Base-by-base conservation (phyloP, 352 stramenopile genomes). In the Thraustochytrium sp. region DNA sequence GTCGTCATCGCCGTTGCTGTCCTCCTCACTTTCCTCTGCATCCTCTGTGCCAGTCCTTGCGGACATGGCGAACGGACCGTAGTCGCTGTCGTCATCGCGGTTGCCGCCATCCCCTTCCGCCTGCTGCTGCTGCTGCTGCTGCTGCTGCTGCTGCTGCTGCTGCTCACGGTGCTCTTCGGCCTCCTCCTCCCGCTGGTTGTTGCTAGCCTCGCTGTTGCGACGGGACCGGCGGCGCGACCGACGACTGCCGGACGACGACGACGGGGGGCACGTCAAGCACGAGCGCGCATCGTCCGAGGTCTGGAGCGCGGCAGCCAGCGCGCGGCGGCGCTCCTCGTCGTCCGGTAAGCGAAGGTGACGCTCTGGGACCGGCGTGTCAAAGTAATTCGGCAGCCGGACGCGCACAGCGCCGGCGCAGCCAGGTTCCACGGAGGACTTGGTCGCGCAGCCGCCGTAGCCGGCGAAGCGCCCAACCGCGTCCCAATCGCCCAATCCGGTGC, bases 401-500 rank as follows among this genome's bases (percentile, higher is more conserved):
- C 68, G 46, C 9, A 80, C 44, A 34, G 68, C 68, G 3, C 68
- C 68, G 46, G 68, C 68, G 49, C 68, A 55, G 0, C 68, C 68
- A n/a, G 68, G 44, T n/a, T 63, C 2, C 34, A 53, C 68, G 11
- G 53, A 29, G 3, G 5, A 3, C 18, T 80, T 72, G n/a, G 68
- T 80, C 26, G 31, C 31, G 42, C 34, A 68, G 68, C 68, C 68
- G 26, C 68, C 68, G 53, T 51, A 80, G 9, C 48, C 68, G 23
- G 68, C 68, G 31, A 80, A 63, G 0, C 40, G 11, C 5, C 68
- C 68, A 8, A 53, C 34, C 13, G 40, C 34, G 34, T 80, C 68
- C 68, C 68, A 80, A 13, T 80, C 68, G 48, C 68, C 68, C 8
- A 80, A 26, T 21, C 40, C 53, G 11, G 68, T 80, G 29, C 34